phyloP scores from a whole-genome alignment of 495 filamentous ascomycete genomes.

The Aspergillus nidulans region DNA sequence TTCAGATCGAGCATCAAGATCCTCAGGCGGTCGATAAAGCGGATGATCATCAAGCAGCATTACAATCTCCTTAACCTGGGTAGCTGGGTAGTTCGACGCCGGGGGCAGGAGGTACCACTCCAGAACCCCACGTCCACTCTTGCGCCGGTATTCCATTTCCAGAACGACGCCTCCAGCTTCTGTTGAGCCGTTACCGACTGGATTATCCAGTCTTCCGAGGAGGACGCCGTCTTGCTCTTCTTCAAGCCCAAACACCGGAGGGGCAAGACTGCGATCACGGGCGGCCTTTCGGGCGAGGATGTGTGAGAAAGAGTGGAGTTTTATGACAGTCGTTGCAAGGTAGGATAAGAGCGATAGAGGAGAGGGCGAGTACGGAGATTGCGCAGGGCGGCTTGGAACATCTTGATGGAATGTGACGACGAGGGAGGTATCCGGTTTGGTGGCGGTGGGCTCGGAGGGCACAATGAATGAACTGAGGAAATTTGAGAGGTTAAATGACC shows the following conservation, averaged over 20 bases:
- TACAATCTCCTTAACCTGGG: constrained; percentile 46
- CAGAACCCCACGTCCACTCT: constrained; percentile 69
- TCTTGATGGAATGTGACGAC: constrained; percentile 46
- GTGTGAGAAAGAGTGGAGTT: constrained; percentile 62
- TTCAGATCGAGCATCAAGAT: constrained; percentile 22
- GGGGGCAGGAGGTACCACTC: constrained; percentile 72
- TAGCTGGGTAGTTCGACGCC: constrained; percentile 29
- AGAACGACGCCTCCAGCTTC: constrained; percentile 59
- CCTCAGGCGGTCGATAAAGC: constrained; percentile 51
- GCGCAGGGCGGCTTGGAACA: constrained; percentile 47
- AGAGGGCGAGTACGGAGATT: constrained; percentile 59
- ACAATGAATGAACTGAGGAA: constrained; percentile 37
- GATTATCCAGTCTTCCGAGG: constrained; percentile 45
- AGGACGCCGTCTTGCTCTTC: constrained; percentile 74
- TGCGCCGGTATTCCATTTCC: constrained; percentile 78
- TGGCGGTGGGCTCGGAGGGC: constrained; percentile 17
- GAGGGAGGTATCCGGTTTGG: constrained; percentile 36
- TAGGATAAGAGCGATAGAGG: constrained; percentile 59
- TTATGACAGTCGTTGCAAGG: constrained; percentile 64
- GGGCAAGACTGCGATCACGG: constrained; percentile 60
- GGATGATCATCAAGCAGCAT: constrained; percentile 77
- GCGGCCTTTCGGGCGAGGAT: constrained; percentile 63
- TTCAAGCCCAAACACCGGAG: constrained; percentile 70
- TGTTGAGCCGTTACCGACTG: constrained; percentile 40
- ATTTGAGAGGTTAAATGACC: constrained; percentile 31